Conservation (phyloP, 2,329 filamentous ascomycete species). For the Verticillium dahliae region DNA sequence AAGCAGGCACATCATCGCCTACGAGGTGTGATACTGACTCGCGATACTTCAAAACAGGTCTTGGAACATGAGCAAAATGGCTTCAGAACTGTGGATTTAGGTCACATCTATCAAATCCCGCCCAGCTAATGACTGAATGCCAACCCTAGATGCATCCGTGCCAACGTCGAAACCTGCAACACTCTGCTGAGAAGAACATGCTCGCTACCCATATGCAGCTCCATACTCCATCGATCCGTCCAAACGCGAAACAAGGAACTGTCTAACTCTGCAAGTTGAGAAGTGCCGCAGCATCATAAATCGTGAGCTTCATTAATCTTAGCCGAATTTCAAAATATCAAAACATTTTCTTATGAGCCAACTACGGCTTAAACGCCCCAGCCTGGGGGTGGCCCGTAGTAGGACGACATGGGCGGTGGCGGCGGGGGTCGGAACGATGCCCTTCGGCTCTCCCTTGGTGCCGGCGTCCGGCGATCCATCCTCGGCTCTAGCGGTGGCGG, state of each 20-base stretch:
- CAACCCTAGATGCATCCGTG: neutral
- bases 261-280: neutral
- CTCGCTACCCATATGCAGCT: neutral
- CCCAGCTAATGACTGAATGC: neutral
- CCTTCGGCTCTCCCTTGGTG: slow-evolving; percentile 12
- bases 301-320: neutral
- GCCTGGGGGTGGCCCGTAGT: neutral
- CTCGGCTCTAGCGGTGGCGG: slow-evolving; percentile 17
- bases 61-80: too few relatives aligned
- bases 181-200: neutral
- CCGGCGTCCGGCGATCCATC: slow-evolving; percentile 32
- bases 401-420: neutral
- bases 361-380: neutral
- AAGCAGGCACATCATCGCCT: too few relatives aligned
- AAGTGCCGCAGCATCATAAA: neutral
- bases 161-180: neutral
- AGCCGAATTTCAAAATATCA: neutral
- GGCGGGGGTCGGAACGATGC: slow-evolving; percentile 1
- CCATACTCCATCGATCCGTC: neutral
- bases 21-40: too few relatives aligned
- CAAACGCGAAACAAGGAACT: neutral
- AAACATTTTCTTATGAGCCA: neutral
- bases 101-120: neutral
- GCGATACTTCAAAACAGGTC: too few relatives aligned
- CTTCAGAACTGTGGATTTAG: neutral